These are phyloP conservation scores for Panus rudis DNA, from an alignment of 768 basidiomycete species.

Conservation along the genomic window DNA sequence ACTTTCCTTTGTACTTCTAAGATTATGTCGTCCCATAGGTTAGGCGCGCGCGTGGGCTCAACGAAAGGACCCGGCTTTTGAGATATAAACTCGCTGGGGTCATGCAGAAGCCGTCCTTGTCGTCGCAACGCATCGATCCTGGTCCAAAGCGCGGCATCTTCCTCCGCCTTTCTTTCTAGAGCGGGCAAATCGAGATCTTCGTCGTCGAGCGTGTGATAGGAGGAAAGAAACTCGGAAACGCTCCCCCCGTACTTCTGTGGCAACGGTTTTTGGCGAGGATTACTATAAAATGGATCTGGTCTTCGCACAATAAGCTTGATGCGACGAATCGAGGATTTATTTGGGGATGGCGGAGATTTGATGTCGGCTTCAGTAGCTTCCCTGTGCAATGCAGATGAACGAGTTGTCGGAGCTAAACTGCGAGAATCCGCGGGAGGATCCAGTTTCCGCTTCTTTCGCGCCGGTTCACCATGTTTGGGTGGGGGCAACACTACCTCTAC, in stretches of 20 bases:
- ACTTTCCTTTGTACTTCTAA: constrained; percentile 37
- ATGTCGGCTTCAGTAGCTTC: not conserved
- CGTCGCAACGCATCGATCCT: constrained; percentile 36
- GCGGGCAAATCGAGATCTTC: constrained; percentile 37
- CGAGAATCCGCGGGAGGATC: not conserved
- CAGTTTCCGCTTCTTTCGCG: constrained; percentile 14
- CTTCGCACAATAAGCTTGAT: constrained; percentile 61
- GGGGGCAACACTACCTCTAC: constrained; percentile 4
- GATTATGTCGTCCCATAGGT: constrained; percentile 57
- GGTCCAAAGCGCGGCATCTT: constrained; percentile 39
- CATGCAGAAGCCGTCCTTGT: constrained; percentile 40
- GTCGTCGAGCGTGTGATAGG: constrained; percentile 51
- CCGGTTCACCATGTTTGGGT: not conserved
- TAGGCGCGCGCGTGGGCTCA: constrained; percentile 25
- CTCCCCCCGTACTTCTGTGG: constrained; percentile 45
- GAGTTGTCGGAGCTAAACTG: not conserved
- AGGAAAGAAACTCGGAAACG: constrained; percentile 48
- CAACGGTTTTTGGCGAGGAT: constrained; percentile 62
- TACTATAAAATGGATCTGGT: constrained; percentile 53
- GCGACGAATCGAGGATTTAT: constrained; percentile 45
- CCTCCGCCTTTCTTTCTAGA: constrained; percentile 30
- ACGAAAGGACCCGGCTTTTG: constrained; percentile 1
- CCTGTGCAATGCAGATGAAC: not conserved
- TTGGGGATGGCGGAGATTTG: constrained; percentile 7
- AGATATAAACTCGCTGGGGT: constrained; percentile 25